Conservation (phyloP, 768 basidiomycete genomes). For the Tulasnella sp. region DNA sequence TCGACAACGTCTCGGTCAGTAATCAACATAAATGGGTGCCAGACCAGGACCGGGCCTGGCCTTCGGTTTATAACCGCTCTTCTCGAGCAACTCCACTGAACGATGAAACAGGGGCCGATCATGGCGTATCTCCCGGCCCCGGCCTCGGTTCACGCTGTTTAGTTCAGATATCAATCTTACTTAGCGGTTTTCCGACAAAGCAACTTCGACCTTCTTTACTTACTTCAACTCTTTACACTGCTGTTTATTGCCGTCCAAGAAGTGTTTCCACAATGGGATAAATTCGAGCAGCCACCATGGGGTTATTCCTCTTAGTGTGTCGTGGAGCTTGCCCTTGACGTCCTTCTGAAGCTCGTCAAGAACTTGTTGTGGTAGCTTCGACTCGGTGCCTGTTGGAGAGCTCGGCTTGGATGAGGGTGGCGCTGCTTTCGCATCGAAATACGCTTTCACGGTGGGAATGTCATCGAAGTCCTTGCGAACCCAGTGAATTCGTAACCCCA, state of each 20-base stretch:
- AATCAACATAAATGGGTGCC: background rate
- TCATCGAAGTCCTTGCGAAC: background rate
- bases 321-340: background rate
- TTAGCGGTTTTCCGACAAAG: background rate
- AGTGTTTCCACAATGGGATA: constrained; percentile 1
- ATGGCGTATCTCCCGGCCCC: background rate
- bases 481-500: background rate
- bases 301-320: background rate
- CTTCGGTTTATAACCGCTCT: background rate
- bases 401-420: background rate
- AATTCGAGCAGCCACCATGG: background rate
- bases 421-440: background rate
- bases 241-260: background rate
- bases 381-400: background rate
- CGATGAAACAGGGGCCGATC: background rate
- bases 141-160: background rate
- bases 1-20: no score
- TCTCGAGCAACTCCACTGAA: background rate
- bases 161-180: background rate
- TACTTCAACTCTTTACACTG: background rate
- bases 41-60: background rate
- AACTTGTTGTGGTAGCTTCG: background rate
- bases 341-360: background rate
- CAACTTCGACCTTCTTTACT: background rate
- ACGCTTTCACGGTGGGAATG: background rate